Conservation (phyloP, 1,284 basidiomycete genomes). For the Apiotrichum gamsii region DNA sequence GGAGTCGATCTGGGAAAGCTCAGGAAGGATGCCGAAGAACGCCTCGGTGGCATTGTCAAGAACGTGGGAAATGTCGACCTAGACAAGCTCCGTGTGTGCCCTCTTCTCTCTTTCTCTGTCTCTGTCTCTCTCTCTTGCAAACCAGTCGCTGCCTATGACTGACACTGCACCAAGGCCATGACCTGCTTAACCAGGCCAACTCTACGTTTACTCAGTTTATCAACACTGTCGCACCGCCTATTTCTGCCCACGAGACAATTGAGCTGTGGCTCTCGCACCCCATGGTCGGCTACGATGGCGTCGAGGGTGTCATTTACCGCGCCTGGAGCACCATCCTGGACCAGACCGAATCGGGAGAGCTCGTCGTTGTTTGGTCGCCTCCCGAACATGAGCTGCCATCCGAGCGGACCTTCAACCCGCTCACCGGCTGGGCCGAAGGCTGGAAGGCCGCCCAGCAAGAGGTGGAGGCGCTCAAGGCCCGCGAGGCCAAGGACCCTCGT, state of each 20-base stretch:
- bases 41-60: constrained; percentile 57
- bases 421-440: constrained; percentile 76
- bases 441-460: constrained; percentile 64
- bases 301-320: constrained; percentile 91
- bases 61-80: constrained; percentile 58
- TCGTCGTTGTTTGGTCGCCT: constrained; percentile 75
- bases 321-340: constrained; percentile 71
- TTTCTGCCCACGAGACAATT: constrained; percentile 95
- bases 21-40: constrained; percentile 49
- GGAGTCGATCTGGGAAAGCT: constrained; percentile 76
- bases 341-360: constrained; percentile 86
- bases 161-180: constrained; percentile 58
- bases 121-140: background rate
- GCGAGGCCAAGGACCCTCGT: constrained; percentile 35
- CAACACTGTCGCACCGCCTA: constrained; percentile 95
- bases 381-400: constrained; percentile 51
- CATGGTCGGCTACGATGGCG: constrained; percentile 92
- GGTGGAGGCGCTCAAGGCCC: constrained; percentile 23
- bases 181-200: constrained; percentile 75
- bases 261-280: constrained; percentile 93
- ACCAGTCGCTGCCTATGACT: too few species aligned
- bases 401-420: constrained; percentile 58
- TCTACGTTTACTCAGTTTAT: constrained; percentile 83
- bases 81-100: constrained; percentile 65
- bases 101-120: background rate